Evolutionary conservation across 2,329 filamentous ascomycete species (phyloP).

Genomic region (Aspergillus bombycis): DNA sequence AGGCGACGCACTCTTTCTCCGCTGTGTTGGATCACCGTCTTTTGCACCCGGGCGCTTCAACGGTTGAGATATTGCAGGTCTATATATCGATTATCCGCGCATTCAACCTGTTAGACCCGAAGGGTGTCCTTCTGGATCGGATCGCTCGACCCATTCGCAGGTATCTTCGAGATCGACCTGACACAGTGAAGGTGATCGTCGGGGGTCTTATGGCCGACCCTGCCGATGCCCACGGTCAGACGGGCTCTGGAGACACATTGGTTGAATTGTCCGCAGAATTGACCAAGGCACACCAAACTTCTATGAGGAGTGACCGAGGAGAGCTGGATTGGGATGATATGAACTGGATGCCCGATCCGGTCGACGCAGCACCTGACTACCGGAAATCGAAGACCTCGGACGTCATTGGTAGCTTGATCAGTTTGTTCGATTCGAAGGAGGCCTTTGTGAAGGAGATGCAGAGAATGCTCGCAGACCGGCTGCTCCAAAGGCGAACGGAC

Average conservation of each 20-base stretch:
- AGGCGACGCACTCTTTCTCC: conserved; percentile 59
- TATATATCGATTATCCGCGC: conserved; percentile 70
- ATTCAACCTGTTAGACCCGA: conserved; percentile 65
- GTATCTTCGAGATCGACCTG: conserved; percentile 66
- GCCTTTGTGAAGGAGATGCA: conserved; percentile 95
- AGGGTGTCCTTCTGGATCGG: conserved; percentile 68
- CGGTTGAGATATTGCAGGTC: conserved; percentile 66
- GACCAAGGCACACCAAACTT: conserved; percentile 45
- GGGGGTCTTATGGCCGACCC: conserved; percentile 63
- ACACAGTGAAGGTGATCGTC: conserved; percentile 68
- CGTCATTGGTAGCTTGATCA: conserved; percentile 87
- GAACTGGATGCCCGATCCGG: conserved; percentile 88
- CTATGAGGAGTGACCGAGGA: conserved; percentile 53
- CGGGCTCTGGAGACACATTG: conserved; percentile 44
- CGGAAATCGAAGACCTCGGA: conserved; percentile 86
- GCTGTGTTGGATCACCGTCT: conserved; percentile 57
- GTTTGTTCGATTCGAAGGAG: conserved; percentile 84
- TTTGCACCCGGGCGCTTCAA: conserved; percentile 66
- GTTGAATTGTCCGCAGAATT: conserved; percentile 60
- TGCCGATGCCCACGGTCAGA: conserved; percentile 40
- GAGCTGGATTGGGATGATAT: conserved; percentile 90
- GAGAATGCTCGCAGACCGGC: conserved; percentile 79
- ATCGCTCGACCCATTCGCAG: conserved; percentile 65
- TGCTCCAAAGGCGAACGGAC: conserved; percentile 66
- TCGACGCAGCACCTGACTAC: conserved; percentile 91